phyloP scores from a whole-genome alignment of 371 early-diverging fungal genomes.

The Choanephora cucurbitarum region DNA sequence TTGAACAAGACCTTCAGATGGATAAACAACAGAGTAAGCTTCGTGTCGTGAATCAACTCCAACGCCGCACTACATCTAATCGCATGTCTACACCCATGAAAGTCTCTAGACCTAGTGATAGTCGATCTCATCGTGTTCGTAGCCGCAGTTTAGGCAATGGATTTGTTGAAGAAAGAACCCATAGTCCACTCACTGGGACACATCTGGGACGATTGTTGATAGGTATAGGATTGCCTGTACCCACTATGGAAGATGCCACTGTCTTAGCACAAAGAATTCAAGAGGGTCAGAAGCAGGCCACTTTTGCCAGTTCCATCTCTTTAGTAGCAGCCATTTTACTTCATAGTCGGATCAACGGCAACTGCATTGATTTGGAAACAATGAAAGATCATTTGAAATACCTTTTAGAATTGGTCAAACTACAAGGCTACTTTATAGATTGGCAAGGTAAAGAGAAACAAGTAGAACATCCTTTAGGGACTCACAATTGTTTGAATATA shows the following conservation, averaged over 20 bases:
- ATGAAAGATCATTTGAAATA: slow-evolving; percentile 22
- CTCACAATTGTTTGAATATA: no score
- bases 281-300: slow-evolving; percentile 21
- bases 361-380: slow-evolving; percentile 23
- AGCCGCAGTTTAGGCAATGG: slow-evolving; percentile 28
- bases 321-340: slow-evolving; percentile 32
- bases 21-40: slow-evolving; percentile 2
- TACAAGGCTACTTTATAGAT: slow-evolving; percentile 23
- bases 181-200: not conserved
- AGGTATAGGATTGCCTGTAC: slow-evolving; percentile 17
- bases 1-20: slow-evolving; percentile 21
- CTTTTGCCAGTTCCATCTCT: slow-evolving; percentile 25
- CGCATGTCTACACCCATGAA: slow-evolving; percentile 29
- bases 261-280: slow-evolving; percentile 18
- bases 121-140: slow-evolving; percentile 25
- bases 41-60: not conserved
- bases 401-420: slow-evolving; percentile 5
- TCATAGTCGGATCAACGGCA: slow-evolving; percentile 24
- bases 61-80: slow-evolving; percentile 10
- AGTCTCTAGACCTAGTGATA: slow-evolving; percentile 26
- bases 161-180: slow-evolving; percentile 9
- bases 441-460: slow-evolving; percentile 27
- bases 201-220: slow-evolving; percentile 23
- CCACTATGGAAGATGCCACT: not conserved
- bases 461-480: no score